Percentiles rank a stretch among this genome's conserved stretches.
Evolutionary conservation across 2,329 filamentous ascomycete genomes (phyloP).

Genomic region (Macrophomina pseudophaseolina): DNA sequence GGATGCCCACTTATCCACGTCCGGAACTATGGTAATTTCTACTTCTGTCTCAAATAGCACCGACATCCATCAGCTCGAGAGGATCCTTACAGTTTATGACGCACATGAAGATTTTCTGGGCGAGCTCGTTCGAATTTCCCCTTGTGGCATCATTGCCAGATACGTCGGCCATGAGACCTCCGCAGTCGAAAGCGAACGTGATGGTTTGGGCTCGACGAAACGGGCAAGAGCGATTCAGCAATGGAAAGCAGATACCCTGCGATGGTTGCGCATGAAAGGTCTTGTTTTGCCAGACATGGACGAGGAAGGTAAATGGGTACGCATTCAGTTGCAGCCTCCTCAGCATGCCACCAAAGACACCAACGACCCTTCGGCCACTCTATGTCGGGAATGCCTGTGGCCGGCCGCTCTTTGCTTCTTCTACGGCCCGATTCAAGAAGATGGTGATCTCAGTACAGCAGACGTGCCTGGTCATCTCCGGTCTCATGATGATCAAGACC

Average conservation of each 20-base stretch:
- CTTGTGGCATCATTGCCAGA: conserved; percentile 20
- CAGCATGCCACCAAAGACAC: conserved; percentile 3
- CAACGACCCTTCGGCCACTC: neutral
- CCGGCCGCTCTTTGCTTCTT: conserved; percentile 41
- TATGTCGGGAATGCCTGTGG: conserved; percentile 39
- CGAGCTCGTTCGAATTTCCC: conserved; percentile 24
- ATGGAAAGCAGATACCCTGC: conserved; percentile 41
- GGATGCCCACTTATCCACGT: conserved; percentile 27
- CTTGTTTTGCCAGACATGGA: conserved; percentile 37
- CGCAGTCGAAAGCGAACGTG: conserved; percentile 5
- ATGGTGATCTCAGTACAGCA: neutral
- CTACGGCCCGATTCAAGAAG: neutral
- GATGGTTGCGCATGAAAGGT: conserved; percentile 44
- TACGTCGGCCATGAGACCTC: conserved; percentile 19
- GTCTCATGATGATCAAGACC: conserved; percentile 18
- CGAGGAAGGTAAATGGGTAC: conserved; percentile 27
- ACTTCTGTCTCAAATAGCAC: conserved; percentile 21
- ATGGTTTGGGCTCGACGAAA: neutral
- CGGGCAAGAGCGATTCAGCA: conserved; percentile 11
- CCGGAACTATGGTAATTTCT: conserved; percentile 28
- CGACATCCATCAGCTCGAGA: conserved; percentile 19
- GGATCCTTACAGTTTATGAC: conserved; percentile 9
- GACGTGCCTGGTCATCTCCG: conserved; percentile 24
- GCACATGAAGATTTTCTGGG: conserved; percentile 17
- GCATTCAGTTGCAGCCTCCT: conserved; percentile 22